These are phyloP conservation scores for Euphorbia tirucalli DNA, from an alignment of 345 rosid species.

Conservation along the genomic window DNA sequence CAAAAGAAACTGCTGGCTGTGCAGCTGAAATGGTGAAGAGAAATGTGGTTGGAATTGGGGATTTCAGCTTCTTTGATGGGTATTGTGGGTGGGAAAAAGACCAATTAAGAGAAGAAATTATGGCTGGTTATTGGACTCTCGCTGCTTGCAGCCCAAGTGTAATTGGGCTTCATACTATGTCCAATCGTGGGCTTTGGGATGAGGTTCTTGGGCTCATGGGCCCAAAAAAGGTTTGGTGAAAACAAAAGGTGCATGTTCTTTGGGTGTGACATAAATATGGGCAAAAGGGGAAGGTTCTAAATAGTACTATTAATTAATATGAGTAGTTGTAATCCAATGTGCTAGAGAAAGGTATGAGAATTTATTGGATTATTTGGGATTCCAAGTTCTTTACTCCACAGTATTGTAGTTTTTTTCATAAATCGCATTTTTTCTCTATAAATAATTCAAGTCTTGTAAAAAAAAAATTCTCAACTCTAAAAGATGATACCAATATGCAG, in stretches of 20 bases:
- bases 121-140: slow-evolving; percentile 23
- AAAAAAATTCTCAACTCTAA: too few relatives aligned
- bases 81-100: slow-evolving; percentile 35
- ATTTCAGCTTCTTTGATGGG: slow-evolving; percentile 34
- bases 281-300: not conserved
- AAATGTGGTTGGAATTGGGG: slow-evolving; percentile 28
- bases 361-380: too few relatives aligned
- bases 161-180: slow-evolving; percentile 45
- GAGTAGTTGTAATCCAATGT: too few relatives aligned
- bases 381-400: too few relatives aligned
- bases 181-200: slow-evolving; percentile 66
- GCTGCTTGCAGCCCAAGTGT: slow-evolving; percentile 29
- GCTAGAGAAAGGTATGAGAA: too few relatives aligned
- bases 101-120: slow-evolving; percentile 30
- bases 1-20: slow-evolving; percentile 24
- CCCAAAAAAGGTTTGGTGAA: slow-evolving; percentile 57
- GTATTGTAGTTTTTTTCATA: too few relatives aligned
- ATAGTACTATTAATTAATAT: not conserved
- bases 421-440: too few relatives aligned
- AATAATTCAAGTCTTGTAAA: too few relatives aligned
- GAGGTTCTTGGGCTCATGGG: slow-evolving; percentile 66
- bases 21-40: slow-evolving; percentile 34
- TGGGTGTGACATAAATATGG: too few relatives aligned
- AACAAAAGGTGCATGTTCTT: not conserved
- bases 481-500: too few relatives aligned